Conservation (phyloP, 2,329 filamentous ascomycete genomes). For the Monascus ruber region DNA sequence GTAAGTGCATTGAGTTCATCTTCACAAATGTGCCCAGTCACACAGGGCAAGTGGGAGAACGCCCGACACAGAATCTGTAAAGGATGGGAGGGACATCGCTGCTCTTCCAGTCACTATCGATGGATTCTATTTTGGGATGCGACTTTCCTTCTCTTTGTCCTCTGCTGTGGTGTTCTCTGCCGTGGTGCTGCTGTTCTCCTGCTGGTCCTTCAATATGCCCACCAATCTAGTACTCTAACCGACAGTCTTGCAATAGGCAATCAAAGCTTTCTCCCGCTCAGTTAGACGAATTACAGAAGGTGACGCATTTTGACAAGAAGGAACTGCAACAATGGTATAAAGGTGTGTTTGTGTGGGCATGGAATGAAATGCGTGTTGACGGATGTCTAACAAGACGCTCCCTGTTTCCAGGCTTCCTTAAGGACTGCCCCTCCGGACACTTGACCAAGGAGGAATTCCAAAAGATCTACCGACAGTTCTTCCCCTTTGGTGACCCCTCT, state of each 20-base stretch:
- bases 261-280: conserved; percentile 97
- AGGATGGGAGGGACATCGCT: too few species aligned
- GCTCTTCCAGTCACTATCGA: too few species aligned
- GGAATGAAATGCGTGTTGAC: not conserved
- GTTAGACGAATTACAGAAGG: conserved; percentile 87
- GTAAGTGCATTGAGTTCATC: too few species aligned
- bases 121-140: too few species aligned
- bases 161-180: too few species aligned
- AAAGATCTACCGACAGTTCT: conserved; percentile 99
- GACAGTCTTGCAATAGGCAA: conserved; percentile 50
- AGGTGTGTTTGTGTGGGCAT: conserved; percentile 48
- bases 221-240: too few species aligned
- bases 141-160: too few species aligned
- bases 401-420: conserved; percentile 69
- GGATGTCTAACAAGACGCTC: not conserved
- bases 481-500: conserved; percentile 93
- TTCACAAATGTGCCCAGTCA: too few species aligned
- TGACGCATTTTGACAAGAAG: conserved; percentile 99
- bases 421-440: conserved; percentile 94
- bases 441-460: conserved; percentile 98
- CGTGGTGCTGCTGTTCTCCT: not conserved
- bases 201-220: too few species aligned
- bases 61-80: too few species aligned
- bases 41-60: too few species aligned
- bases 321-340: conserved; percentile 99